Evolutionary conservation across 2,329 filamentous ascomycete species (phyloP).

Genomic region (Trichoderma atroviride): DNA sequence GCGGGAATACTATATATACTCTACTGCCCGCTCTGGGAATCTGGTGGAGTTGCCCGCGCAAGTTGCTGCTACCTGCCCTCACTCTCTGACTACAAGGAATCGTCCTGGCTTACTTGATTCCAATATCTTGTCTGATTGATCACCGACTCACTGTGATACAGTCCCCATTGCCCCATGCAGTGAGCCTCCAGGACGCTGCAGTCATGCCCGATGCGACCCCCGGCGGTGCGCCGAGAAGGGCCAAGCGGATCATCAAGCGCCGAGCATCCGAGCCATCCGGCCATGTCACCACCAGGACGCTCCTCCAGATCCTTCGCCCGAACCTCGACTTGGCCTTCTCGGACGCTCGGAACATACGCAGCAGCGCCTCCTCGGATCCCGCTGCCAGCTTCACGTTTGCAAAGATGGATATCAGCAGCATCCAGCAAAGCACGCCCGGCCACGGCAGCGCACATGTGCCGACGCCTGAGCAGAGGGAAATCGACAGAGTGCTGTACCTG

Average conservation of each 20-base stretch:
- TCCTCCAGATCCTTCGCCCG: neutral
- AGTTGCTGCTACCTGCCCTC: neutral
- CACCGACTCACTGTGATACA: neutral
- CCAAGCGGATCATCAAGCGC: neutral
- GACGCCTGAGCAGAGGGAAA: neutral
- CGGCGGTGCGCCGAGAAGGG: neutral
- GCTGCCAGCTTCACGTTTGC: neutral
- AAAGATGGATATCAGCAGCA: neutral
- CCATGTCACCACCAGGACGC: neutral
- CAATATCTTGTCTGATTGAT: neutral
- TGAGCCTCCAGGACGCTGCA: neutral
- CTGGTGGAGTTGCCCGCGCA: neutral
- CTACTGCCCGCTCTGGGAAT: neutral
- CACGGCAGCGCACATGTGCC: neutral
- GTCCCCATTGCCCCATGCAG: neutral
- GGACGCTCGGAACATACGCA: neutral
- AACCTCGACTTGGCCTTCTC: neutral
- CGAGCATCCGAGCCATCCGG: conserved; percentile 1
- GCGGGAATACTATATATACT: neutral
- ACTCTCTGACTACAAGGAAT: neutral
- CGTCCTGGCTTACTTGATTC: neutral
- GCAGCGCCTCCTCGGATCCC: neutral
- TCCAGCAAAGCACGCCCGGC: neutral
- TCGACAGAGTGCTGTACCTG: conserved; percentile 17
- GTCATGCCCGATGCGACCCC: neutral